Percentiles rank a stretch among this genome's conserved stretches.
These are phyloP conservation scores for Tylopilus orsonianus DNA, from an alignment of 1,284 basidiomycete genomes.

Conservation along the genomic window DNA sequence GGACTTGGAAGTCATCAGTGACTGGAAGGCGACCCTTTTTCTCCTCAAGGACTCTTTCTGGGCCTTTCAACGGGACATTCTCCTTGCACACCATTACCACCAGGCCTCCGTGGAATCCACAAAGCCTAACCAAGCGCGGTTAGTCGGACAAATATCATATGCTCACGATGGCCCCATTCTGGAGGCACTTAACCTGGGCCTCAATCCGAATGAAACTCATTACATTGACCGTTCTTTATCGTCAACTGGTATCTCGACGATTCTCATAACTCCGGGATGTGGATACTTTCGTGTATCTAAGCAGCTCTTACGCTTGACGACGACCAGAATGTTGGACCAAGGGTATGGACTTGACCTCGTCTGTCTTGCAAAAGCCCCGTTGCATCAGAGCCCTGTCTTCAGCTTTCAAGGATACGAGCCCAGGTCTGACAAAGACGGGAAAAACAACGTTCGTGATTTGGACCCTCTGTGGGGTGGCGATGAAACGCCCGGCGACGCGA, in stretches of 20 bases:
- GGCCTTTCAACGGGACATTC: conserved; percentile 85
- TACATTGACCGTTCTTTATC: conserved; percentile 95
- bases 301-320: conserved; percentile 86
- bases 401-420: conserved; percentile 69
- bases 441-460: conserved; percentile 48
- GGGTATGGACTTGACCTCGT: conserved; percentile 91
- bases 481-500: conserved; percentile 40
- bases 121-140: conserved; percentile 57
- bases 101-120: conserved; percentile 51
- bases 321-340: conserved; percentile 94
- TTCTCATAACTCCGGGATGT: conserved; percentile 91
- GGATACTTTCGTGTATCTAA: conserved; percentile 94
- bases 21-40: conserved; percentile 87
- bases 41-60: conserved; percentile 87
- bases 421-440: conserved; percentile 44
- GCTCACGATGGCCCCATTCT: conserved; percentile 95
- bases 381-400: conserved; percentile 91
- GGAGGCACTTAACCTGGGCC: conserved; percentile 90
- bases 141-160: conserved; percentile 78
- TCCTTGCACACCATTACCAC: conserved; percentile 84
- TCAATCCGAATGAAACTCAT: conserved; percentile 93
- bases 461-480: conserved; percentile 86
- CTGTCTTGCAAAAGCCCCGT: conserved; percentile 87
- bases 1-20: conserved; percentile 84
- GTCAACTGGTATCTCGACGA: conserved; percentile 84